Evolutionary conservation across 2,329 filamentous ascomycete species (phyloP), one percentile per base, ranked within the genome.

Genomic region (Monosporascus sp.): DNA sequence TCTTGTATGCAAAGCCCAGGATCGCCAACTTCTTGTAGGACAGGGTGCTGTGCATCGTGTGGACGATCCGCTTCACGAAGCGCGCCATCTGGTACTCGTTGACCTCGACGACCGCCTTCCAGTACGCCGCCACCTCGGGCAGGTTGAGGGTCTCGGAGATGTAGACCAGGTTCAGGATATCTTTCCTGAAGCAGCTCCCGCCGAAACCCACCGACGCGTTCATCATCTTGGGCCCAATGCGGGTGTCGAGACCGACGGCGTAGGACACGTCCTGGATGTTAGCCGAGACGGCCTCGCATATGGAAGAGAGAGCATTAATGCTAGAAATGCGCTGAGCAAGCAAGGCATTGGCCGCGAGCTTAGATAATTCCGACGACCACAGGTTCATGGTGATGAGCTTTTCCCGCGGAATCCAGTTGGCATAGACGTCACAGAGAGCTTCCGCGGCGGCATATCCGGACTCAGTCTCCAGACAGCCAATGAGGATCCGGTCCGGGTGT

Each of bases 131-230:
- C 0, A 92, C 87, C 62, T 91, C 86, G 4, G 80, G 78, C 11
- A 91, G 75, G 50, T 85, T 81, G 52, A 91, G 76, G 3, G 80
- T 83, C 62, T 90, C 85, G 17, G 88, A 85, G 31, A 92, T 77
- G 70, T 92, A 91, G 19, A 86, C 81, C 38, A 93, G 73, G 68
- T 82, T 88, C 48, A 89, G 76, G 43, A 91, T 82, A 65, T 93
- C 89, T 71, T 93, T 93, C 69, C 87, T 84, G 76, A 93, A 91
- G 71, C 89, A 93, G 56, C 84, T 88, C 20, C 89, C 89, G 52
- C 89, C 88, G 63, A 92, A 93, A 17, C 89, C 89, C 36, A 91
- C 81, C 40, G 85, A 85, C 7, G 88, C 85, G 70, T 88, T 86
- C 41, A 93, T 76, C 71, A 91, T 89, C 66, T 85, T 83, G 57